Base-by-base conservation (phyloP, 176 grass and related monocot species). In the Saccharum spontaneum region DNA sequence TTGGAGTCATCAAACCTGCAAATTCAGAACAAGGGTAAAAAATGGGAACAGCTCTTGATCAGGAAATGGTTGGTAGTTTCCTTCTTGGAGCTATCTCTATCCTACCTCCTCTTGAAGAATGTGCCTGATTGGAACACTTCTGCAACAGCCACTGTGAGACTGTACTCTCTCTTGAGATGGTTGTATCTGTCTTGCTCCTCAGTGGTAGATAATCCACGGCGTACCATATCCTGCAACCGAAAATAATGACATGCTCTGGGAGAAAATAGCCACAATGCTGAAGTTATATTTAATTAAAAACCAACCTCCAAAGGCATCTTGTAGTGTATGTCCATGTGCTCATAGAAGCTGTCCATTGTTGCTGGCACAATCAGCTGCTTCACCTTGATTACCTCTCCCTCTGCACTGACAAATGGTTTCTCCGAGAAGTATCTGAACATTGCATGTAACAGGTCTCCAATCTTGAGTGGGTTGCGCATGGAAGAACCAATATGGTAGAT, bases 1-100 rank as follows among this genome's bases (percentile, higher is more conserved):
- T 87, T 81, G 22, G 67, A 65, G 59, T 87, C 69, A 75, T 87
- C 85, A 80, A 75, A 87, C 55, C 85, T 86, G 55, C 28, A 70
- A 78, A 18, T 4, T 7, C 8, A 83, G 5, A 14, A 40, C 36
- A n/a, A 67, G 34, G 15, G 24, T 11, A 9, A 20, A 73, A 79
- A 61, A 73, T 62, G 37, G n/a, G 10, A 46, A 45, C 39, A 31
- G 2, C 3, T 43, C 13, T 15, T 62, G 7, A 17, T 18, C 12
- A 78, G 5, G 20, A 41, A 17, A 44, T 26, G 7, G 55, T 43
- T 65, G 0, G 24, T 46, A 7, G 6, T 61, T 40, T 60, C 2
- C 55, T 41, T 41, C 31, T 59, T 59, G 20, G 37, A 63, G 22
- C 22, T 64, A 79, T 26, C 10, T 20, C 24, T 66, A 31, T 2